A percentile compares a stretch with the other conserved stretches of the same genome.
Evolutionary conservation across 306 rosid genomes (phyloP).

Genomic region (Abrus pulchellus): DNA sequence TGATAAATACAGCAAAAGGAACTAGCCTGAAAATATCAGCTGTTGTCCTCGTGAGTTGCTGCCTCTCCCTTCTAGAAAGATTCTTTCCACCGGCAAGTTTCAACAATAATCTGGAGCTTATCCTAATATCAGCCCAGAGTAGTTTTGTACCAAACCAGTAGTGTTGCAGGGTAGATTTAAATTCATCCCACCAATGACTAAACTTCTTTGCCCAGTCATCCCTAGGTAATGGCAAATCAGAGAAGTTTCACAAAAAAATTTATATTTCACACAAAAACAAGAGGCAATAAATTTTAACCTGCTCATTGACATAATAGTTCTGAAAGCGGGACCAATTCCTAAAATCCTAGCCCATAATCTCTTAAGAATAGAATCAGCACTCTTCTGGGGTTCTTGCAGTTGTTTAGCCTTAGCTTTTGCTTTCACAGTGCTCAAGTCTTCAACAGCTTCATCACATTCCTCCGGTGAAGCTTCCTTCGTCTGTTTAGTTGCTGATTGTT

Average conservation of each 20-base stretch:
- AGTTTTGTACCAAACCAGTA: constrained; percentile 90
- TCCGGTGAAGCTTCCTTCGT: constrained; percentile 84
- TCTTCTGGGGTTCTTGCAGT: constrained; percentile 64
- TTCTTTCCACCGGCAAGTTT: constrained; percentile 86
- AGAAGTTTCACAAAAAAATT: constrained; percentile 23
- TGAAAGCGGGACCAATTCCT: constrained; percentile 85
- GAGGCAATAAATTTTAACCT: constrained; percentile 59
- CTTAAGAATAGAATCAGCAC: constrained; percentile 54
- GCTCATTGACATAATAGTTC: constrained; percentile 82
- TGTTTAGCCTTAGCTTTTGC: constrained; percentile 86
- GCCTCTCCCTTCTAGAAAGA: constrained; percentile 91
- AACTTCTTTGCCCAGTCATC: constrained; percentile 91
- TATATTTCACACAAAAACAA: constrained; percentile 34
- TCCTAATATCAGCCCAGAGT: constrained; percentile 79
- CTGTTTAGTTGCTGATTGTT: constrained; percentile 54
- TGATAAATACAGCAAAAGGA: constrained; percentile 80
- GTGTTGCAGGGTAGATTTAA: constrained; percentile 78
- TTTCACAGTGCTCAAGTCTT: constrained; percentile 71
- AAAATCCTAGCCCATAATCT: constrained; percentile 65
- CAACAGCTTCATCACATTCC: constrained; percentile 88
- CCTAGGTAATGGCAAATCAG: constrained; percentile 58
- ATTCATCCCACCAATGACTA: constrained; percentile 68
- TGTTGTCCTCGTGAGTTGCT: constrained; percentile 90
- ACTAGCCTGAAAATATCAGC: constrained; percentile 91
- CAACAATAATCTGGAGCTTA: constrained; percentile 74